Evolutionary conservation across 805 yeast species (phyloP).

Genomic region (Yamadazyma sp.): DNA sequence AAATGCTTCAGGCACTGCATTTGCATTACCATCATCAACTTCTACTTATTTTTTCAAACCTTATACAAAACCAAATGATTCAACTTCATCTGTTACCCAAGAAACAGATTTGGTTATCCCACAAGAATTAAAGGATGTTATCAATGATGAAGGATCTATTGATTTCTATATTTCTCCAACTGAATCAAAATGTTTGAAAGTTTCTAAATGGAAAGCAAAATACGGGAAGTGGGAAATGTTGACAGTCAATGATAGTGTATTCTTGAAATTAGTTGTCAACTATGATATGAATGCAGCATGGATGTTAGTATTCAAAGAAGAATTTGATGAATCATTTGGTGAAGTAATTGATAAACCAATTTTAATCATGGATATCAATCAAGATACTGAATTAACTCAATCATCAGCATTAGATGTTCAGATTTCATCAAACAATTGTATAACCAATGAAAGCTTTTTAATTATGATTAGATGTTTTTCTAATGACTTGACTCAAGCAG

Average conservation of each 20-base stretch:
- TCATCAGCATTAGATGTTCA: slow-evolving; percentile 41
- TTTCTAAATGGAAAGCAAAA: slow-evolving; percentile 41
- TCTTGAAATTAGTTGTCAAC: slow-evolving; percentile 37
- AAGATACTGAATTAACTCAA: slow-evolving; percentile 24
- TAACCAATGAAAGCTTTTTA: slow-evolving; percentile 24
- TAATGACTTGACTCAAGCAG: slow-evolving; percentile 22
- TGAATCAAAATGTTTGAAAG: slow-evolving; percentile 32
- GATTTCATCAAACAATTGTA: slow-evolving; percentile 28
- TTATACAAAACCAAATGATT: slow-evolving; percentile 13
- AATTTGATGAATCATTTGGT: slow-evolving; percentile 24
- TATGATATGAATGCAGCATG: slow-evolving; percentile 32
- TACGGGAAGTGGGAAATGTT: slow-evolving; percentile 46
- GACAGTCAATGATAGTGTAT: slow-evolving; percentile 33
- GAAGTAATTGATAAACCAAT: slow-evolving; percentile 36
- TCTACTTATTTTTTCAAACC: slow-evolving; percentile 39
- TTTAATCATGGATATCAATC: slow-evolving; percentile 27
- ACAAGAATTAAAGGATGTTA: slow-evolving; percentile 30
- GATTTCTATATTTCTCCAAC: slow-evolving; percentile 37
- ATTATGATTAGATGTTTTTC: slow-evolving; percentile 33
- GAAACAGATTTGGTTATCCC: slow-evolving; percentile 28
- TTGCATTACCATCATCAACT: slow-evolving; percentile 45
- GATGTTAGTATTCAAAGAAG: slow-evolving; percentile 41
- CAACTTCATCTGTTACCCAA: slow-evolving; percentile 6
- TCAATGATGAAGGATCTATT: slow-evolving; percentile 35
- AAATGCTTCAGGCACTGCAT: slow-evolving; percentile 24